A percentile compares a stretch with the other conserved stretches of the same genome.
These are phyloP conservation scores for Penicillium oxalicum DNA, from an alignment of 2,329 filamentous ascomycete species.

Conservation along the genomic window DNA sequence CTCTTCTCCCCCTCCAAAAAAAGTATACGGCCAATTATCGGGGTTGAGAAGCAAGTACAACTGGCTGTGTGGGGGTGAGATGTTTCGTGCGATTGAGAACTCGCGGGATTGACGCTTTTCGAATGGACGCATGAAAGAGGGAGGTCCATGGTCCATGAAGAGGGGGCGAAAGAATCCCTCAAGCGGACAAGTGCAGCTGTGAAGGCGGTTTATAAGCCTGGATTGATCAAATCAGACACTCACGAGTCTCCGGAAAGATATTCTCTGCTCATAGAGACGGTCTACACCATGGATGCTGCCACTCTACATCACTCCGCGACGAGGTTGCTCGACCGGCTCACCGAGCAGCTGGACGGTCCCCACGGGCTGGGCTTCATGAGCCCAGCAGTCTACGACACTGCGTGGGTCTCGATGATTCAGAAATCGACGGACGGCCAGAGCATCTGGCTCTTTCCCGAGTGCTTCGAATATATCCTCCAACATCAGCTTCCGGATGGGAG, in stretches of 20 bases:
- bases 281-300: neutral
- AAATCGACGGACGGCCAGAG: constrained; percentile 13
- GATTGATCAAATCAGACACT: no score
- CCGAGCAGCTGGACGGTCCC: constrained; percentile 1
- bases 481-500: constrained; percentile 21
- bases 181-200: no score
- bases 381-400: constrained; percentile 28
- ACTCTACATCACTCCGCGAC: neutral
- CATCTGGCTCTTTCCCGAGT: constrained; percentile 30
- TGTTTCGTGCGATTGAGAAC: neutral
- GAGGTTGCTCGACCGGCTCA: neutral
- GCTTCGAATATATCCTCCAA: constrained; percentile 26
- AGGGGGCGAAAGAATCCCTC: no score
- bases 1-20: no score
- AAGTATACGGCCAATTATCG: neutral
- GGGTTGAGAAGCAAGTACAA: neutral
- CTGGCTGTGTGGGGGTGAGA: neutral
- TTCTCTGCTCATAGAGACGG: neutral
- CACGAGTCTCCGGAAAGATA: neutral
- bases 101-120: neutral
- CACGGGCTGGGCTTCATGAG: constrained; percentile 4
- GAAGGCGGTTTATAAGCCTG: no score
- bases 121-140: no score
- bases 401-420: constrained; percentile 29
- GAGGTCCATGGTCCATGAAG: no score